Percentiles rank a stretch among this genome's conserved stretches.
Conservation (phyloP, 805 yeast genomes). For the Monosporozyma siamensis region DNA sequence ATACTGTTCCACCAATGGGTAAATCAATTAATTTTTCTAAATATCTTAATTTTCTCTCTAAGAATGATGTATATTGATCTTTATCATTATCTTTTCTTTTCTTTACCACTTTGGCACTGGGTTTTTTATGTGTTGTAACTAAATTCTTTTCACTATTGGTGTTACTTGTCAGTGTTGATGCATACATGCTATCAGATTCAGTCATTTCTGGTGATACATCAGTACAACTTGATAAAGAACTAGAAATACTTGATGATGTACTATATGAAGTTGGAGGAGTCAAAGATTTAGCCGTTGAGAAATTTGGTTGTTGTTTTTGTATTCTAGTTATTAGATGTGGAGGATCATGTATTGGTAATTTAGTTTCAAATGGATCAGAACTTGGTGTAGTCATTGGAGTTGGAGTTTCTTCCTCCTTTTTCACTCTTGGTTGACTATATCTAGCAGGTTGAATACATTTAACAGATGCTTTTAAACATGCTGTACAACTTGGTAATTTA, state of each 20-base stretch:
- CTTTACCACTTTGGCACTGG: neutral
- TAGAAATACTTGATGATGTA: neutral
- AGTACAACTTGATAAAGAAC: neutral
- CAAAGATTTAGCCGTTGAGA: neutral
- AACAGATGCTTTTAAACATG: constrained; percentile 54
- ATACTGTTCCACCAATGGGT: constrained; percentile 19
- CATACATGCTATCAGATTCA: neutral
- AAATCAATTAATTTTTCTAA: constrained; percentile 38
- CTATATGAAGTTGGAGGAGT: neutral
- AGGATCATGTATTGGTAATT: neutral
- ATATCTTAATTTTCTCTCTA: constrained; percentile 46
- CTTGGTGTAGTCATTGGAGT: too few species aligned
- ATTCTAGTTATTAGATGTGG: constrained; percentile 2
- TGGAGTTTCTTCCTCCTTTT: too few species aligned
- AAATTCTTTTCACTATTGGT: neutral
- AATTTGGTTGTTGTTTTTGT: constrained; percentile 8
- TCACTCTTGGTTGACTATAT: constrained; percentile 23
- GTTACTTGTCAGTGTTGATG: neutral
- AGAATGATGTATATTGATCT: constrained; percentile 47
- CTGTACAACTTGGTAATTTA: constrained; percentile 53
- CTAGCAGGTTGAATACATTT: constrained; percentile 57
- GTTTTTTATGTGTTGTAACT: neutral
- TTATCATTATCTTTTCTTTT: constrained; percentile 21
- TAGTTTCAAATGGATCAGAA: too few species aligned
- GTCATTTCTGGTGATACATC: neutral